These are phyloP conservation scores for Curvularia spicifera DNA, from an alignment of 2,329 filamentous ascomycete genomes.

Conservation along the genomic window DNA sequence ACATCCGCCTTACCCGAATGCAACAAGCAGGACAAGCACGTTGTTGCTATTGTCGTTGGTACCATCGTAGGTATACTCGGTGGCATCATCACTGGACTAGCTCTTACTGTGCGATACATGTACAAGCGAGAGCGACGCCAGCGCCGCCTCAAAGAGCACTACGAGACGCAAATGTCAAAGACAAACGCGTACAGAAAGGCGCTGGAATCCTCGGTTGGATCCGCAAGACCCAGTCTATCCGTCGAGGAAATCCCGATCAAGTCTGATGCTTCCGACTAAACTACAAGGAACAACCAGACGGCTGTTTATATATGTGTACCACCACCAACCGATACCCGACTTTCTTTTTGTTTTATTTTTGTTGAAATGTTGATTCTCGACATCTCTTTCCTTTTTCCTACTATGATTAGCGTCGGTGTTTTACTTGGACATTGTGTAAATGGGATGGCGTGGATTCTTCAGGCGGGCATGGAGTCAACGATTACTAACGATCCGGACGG, in stretches of 20 bases:
- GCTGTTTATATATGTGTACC: not conserved
- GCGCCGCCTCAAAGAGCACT: slow-evolving; percentile 44
- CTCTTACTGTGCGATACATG: slow-evolving; percentile 31
- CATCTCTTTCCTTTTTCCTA: not conserved
- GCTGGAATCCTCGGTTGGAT: slow-evolving; percentile 21
- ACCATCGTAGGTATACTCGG: slow-evolving; percentile 35
- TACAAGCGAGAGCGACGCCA: slow-evolving; percentile 40
- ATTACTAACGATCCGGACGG: not conserved
- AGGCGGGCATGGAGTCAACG: slow-evolving; percentile 1
- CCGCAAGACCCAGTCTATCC: slow-evolving; percentile 13
- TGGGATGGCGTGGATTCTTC: not conserved
- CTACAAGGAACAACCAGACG: not conserved
- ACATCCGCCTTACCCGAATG: slow-evolving; percentile 17
- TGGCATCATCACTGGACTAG: slow-evolving; percentile 25
- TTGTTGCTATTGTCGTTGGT: slow-evolving; percentile 33
- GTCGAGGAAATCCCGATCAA: slow-evolving; percentile 9
- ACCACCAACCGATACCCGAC: not conserved
- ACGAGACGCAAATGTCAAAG: slow-evolving; percentile 41
- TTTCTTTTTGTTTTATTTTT: not conserved
- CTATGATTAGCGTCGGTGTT: slow-evolving; percentile 13
- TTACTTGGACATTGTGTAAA: not conserved
- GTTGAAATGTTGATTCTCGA: not conserved
- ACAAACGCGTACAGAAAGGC: slow-evolving; percentile 37
- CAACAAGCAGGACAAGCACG: slow-evolving; percentile 28
- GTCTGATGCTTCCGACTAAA: slow-evolving; percentile 1